Conservation (phyloP, 2,329 filamentous ascomycete species). For the Cladosporium colombiae region DNA sequence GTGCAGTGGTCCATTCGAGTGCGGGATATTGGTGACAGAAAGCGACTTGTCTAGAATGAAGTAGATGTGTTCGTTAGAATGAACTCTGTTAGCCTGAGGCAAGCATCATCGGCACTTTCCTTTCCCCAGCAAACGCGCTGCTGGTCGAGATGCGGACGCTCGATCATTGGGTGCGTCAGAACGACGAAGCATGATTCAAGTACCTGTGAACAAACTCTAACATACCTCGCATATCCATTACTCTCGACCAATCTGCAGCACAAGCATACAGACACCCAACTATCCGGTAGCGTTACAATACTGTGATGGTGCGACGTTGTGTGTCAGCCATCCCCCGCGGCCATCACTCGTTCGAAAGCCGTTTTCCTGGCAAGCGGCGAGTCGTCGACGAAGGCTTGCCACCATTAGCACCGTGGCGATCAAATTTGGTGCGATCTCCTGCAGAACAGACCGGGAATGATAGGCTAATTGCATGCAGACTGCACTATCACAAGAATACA, state of each 20-base stretch:
- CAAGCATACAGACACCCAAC: neutral
- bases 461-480: constrained; percentile 36
- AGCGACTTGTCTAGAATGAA: neutral
- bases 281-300: neutral
- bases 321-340: constrained; percentile 20
- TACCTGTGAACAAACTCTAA: neutral
- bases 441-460: neutral
- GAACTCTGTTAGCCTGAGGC: neutral
- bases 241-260: neutral
- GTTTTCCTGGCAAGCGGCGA: constrained; percentile 30
- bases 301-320: constrained; percentile 18
- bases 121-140: neutral
- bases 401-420: constrained; percentile 15
- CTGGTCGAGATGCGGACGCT: neutral
- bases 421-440: constrained; percentile 4
- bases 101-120: neutral
- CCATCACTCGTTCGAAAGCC: constrained; percentile 28
- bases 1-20: neutral
- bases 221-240: neutral
- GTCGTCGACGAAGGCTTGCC: constrained; percentile 24
- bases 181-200: constrained; percentile 3
- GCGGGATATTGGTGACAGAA: neutral
- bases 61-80: no score
- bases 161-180: neutral
- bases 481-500: constrained; percentile 47